These are phyloP conservation scores for Argentina anserina DNA, from an alignment of 306 rosid species.

Conservation along the genomic window DNA sequence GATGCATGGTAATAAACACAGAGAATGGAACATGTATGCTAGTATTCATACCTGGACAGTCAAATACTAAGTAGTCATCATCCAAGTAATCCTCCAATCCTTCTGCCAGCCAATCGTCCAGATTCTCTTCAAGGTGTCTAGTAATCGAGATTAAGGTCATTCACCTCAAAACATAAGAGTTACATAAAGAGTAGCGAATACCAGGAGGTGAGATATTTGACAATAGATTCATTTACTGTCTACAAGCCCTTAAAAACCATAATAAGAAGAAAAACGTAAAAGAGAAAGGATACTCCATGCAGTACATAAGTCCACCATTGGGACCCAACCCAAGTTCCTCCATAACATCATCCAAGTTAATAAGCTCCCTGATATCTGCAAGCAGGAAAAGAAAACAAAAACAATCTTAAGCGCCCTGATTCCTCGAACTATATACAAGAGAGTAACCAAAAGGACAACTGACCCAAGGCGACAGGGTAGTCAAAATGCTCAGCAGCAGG, in stretches of 20 bases:
- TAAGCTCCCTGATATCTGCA: constrained; percentile 86
- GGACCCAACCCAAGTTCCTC: constrained; percentile 96
- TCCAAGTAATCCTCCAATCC: constrained; percentile 80
- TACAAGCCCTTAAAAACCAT: too few species aligned
- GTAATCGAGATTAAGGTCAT: constrained; percentile 44
- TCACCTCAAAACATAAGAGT: background rate
- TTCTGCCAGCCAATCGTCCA: constrained; percentile 77
- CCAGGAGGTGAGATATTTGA: background rate
- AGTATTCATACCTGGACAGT: constrained; percentile 76
- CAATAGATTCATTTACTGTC: too few species aligned
- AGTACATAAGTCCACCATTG: constrained; percentile 87
- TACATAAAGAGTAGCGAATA: background rate
- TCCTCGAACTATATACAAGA: background rate
- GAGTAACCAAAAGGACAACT: background rate
- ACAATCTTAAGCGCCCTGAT: background rate
- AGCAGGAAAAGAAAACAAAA: background rate
- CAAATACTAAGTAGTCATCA: constrained; percentile 87
- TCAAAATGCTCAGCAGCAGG: constrained; percentile 97
- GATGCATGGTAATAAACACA: background rate
- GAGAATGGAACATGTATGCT: background rate
- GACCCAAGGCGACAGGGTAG: constrained; percentile 92
- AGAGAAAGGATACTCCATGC: constrained; percentile 99
- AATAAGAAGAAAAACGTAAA: too few species aligned
- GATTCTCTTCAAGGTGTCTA: constrained; percentile 85
- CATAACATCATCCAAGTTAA: constrained; percentile 93